Conservation (phyloP, 2,329 filamentous ascomycete genomes). For the Emergomyces orientalis region DNA sequence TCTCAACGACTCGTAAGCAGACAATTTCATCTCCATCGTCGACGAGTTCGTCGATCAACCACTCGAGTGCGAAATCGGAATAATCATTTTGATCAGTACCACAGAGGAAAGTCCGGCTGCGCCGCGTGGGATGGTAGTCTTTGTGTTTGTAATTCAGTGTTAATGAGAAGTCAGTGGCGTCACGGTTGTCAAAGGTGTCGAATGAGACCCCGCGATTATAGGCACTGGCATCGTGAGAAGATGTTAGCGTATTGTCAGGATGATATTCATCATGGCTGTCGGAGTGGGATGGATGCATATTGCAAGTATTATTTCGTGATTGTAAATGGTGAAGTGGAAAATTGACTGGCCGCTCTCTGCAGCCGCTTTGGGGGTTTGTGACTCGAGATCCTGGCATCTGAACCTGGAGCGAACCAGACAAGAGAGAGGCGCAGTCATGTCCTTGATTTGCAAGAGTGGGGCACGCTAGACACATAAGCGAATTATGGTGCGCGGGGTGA, state of each 20-base stretch:
- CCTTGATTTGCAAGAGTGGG: slow-evolving; percentile 9
- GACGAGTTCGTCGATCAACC: slow-evolving; percentile 83
- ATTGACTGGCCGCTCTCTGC: neutral
- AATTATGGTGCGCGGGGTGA: slow-evolving; percentile 4
- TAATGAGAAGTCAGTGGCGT: slow-evolving; percentile 62
- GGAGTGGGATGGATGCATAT: neutral
- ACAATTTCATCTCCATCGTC: slow-evolving; percentile 92
- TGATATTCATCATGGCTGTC: slow-evolving; percentile 4
- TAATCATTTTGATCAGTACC: slow-evolving; percentile 87
- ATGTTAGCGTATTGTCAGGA: slow-evolving; percentile 7
- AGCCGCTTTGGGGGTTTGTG: neutral
- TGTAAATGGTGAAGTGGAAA: neutral
- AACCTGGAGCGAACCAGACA: neutral
- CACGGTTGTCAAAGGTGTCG: slow-evolving; percentile 60
- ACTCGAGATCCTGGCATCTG: neutral
- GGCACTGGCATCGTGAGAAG: slow-evolving; percentile 36
- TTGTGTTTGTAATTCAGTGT: slow-evolving; percentile 79
- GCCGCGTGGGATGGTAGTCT: slow-evolving; percentile 69
- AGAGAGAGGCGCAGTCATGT: neutral
- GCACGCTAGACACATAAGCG: slow-evolving; percentile 11
- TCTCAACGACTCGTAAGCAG: slow-evolving; percentile 79
- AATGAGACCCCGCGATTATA: slow-evolving; percentile 64
- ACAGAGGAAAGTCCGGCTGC: slow-evolving; percentile 81
- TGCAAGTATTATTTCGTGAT: neutral
- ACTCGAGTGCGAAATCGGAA: slow-evolving; percentile 84